Evolutionary conservation across 768 basidiomycete genomes (phyloP), one percentile per base, ranked within the genome.

Genomic region (Aureoboletus auriporus): DNA sequence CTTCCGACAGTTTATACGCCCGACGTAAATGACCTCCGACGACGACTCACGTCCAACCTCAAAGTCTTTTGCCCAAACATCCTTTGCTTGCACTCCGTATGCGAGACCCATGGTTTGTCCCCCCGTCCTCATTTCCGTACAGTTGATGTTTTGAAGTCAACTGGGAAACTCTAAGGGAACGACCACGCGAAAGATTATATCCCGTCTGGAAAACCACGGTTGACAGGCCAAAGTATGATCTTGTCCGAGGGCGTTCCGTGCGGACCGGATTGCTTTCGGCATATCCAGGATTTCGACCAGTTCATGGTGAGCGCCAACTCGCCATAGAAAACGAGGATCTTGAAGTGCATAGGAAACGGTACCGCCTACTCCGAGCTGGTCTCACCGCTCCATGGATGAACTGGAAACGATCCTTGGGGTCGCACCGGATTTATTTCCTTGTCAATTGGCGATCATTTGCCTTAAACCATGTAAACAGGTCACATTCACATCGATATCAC

Each of bases 371-470:
- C 50, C 54, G 10, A 39, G 8, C 16, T 28, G 41, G 8, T 40
- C 52, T 27, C 27, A 38, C 48, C 4, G 51, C 0, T 60, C 55
- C 9, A 31, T 52, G 5, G 56, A 57, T 4, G 51, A 59, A 2
- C 59, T 79, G 1, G 40, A 56, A 12, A 69, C 69, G 30, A 49
- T 77, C 0, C 58, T 82, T 9, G 68, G 66, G 12, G 55, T 77
- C 27, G 59, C 68, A 10, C 77, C 80, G 8, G 73, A 81, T 46
- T 50, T 71, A 17, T 53, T 59, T 14, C 79, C 80, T 0, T 83
- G 82, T 51, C 68, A 77, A 51, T 51, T 82, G 26, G 74, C 79
- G 16, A 51, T 65, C 1, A 69, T 82, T 28, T 75, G 75, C 40
- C 67, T 72, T 10, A 75, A 70, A 49, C 68, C 71, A 9, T 83